phyloP scores from a whole-genome alignment of 345 rosid genomes.

The Anastatica hierochuntica region DNA sequence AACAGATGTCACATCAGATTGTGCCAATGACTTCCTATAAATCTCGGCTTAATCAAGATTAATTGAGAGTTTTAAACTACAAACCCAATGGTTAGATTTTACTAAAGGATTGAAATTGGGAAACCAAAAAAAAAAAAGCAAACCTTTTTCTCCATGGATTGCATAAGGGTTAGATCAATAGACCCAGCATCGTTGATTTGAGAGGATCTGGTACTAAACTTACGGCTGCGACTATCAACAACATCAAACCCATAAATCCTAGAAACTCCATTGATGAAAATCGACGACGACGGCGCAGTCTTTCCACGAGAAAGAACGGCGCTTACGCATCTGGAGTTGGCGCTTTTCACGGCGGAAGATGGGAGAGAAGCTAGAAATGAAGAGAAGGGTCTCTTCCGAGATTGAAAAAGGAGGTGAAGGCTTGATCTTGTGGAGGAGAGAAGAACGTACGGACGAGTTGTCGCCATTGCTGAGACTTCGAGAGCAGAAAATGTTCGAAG shows the following conservation, averaged over 20 bases:
- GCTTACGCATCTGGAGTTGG: conserved; percentile 1
- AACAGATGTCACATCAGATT: no score
- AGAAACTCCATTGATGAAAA: conserved; percentile 8
- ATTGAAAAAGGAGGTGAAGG: conserved; percentile 20
- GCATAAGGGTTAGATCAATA: conserved; percentile 74
- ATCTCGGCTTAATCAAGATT: not conserved
- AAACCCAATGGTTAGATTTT: no score
- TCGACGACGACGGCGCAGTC: conserved; percentile 21
- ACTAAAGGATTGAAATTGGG: not conserved
- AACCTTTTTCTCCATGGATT: conserved; percentile 92
- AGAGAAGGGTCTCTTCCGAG: conserved; percentile 18
- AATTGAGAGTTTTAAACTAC: not conserved
- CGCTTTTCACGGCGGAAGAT: conserved; percentile 1
- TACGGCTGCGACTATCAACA: conserved; percentile 20
- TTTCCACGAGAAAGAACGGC: conserved; percentile 12
- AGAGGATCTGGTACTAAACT: conserved; percentile 46
- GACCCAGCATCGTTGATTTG: conserved; percentile 79
- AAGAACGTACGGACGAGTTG: conserved; percentile 32
- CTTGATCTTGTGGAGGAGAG: conserved; percentile 26
- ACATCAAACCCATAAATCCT: conserved; percentile 27
- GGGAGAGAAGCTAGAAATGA: conserved; percentile 3
- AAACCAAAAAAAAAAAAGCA: not conserved
- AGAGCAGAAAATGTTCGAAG: not conserved
- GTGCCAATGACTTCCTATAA: no score
- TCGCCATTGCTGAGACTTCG: conserved; percentile 13